Base-by-base conservation (phyloP, 2,329 filamentous ascomycete genomes). In the Aspergillus niger region DNA sequence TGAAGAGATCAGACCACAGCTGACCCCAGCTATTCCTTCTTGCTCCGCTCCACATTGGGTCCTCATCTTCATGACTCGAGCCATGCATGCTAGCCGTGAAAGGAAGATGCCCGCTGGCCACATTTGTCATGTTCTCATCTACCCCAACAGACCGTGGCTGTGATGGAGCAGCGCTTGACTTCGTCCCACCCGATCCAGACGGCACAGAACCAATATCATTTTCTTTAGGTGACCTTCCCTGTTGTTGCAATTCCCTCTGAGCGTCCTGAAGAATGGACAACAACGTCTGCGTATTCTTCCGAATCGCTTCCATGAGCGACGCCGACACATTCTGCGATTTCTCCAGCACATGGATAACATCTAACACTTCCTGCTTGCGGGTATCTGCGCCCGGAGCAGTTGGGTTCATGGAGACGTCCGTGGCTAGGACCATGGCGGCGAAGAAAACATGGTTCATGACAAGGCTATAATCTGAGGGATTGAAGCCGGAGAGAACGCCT, bases 361-460 rank as follows among this genome's bases (percentile, higher is more conserved):
- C 48, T 13, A 60, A 32, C 4, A 60, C 57, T 17, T 60, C 49
- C 3, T 61, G 43, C 50, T 70, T 69, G n/a, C 57, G 61, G 49
- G 56, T 38, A 13, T 64, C 61, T 1, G 60, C 64, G 8, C 67
- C 63, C 7, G 62, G 64, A 15, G 66, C 62, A 2, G 52, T 32
- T 5, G 64, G 66, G 15, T 66, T 64, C 55, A 70, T 67, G 3
- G 68, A 69, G 5, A 69, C 67, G 26, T 70, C 66, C 24, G 65
- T 66, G 11, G 66, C 68, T 6, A 70, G 53, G 11, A 67, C 65
- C 22, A 70, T 54, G 3, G 68, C 68, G 8, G 68, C 68, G 22
- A 67, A 62, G 44, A 69, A 69, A 10, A 68, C 59, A 53, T 70
- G 67, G 11, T 70, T 65, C 61, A 66, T 64, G n/a, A 69, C 61